These are phyloP conservation scores for Chrysophaeum taylorii DNA, from an alignment of 352 stramenopile genomes.

Conservation along the genomic window DNA sequence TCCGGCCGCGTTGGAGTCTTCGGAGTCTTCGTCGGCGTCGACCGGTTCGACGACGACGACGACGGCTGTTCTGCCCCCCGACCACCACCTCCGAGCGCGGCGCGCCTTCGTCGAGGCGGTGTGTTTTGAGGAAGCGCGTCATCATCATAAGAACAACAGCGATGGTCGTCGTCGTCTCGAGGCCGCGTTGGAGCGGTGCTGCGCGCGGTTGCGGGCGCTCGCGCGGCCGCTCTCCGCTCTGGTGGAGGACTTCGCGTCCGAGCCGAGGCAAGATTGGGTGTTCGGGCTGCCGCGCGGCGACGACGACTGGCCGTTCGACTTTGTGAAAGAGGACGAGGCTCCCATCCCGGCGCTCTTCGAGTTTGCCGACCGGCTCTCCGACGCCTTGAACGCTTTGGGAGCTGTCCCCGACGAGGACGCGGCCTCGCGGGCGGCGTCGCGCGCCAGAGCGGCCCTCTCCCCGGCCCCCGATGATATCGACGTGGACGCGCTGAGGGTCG, in stretches of 20 bases:
- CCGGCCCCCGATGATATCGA: background rate
- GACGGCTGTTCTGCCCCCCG: too few species aligned
- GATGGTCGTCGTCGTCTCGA: too few species aligned
- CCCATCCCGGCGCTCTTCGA: background rate
- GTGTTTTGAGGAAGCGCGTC: too few species aligned
- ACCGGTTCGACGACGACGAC: too few species aligned
- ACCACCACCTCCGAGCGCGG: too few species aligned
- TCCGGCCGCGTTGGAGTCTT: background rate
- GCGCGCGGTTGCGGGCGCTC: too few species aligned
- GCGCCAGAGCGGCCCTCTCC: background rate
- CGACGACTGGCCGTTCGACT: constrained; percentile 6
- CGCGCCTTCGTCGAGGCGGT: too few species aligned
- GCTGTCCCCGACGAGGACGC: background rate
- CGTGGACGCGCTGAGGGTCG: background rate
- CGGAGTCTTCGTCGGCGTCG: background rate
- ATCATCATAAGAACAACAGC: too few species aligned
- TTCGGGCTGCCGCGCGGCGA: too few species aligned
- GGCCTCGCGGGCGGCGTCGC: background rate
- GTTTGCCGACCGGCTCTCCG: too few species aligned
- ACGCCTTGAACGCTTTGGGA: background rate
- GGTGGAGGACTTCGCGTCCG: background rate
- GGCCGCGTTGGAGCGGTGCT: too few species aligned
- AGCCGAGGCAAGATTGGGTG: too few species aligned
- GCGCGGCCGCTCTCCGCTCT: background rate
- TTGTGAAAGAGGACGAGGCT: background rate